Percentiles rank a stretch among this genome's conserved stretches.
Evolutionary conservation across 164 flowering plant genomes (phyloP).

Genomic region (Annona squamosa): DNA sequence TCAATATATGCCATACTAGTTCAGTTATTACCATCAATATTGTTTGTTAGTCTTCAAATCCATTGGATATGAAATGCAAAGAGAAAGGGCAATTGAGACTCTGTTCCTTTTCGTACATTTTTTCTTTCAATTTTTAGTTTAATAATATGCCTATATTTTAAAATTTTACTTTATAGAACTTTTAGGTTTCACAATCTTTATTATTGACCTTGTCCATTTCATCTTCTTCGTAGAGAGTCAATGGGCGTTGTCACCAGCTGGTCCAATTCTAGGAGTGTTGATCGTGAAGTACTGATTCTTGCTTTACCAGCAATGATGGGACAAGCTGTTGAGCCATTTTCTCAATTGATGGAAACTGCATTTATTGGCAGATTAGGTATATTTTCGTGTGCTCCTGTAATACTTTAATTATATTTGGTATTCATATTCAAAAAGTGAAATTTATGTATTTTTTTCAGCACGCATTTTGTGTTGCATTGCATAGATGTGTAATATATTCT

Average conservation of each 20-base stretch:
- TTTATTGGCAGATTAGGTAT: constrained; percentile 88
- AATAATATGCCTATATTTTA: neutral
- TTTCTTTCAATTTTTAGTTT: neutral
- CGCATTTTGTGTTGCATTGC: no score
- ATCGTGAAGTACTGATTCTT: constrained; percentile 60
- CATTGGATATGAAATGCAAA: neutral
- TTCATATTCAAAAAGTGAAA: no score
- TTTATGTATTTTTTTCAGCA: no score
- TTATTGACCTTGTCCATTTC: constrained; percentile 1
- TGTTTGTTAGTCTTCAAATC: neutral
- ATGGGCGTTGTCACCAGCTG: constrained; percentile 11
- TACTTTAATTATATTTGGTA: no score
- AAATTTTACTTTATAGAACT: neutral
- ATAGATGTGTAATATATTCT: no score
- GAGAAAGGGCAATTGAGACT: neutral
- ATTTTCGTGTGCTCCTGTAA: neutral
- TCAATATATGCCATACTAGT: neutral
- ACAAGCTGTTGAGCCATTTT: constrained; percentile 81
- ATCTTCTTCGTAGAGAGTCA: constrained; percentile 31
- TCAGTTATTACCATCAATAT: neutral
- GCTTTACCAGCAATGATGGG: constrained; percentile 85
- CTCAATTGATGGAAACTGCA: constrained; percentile 93
- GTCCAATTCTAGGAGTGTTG: constrained; percentile 31
- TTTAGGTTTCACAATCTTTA: neutral
- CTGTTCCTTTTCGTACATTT: neutral